These are phyloP conservation scores for Rostrohypoxylon terebratum DNA, from an alignment of 495 filamentous ascomycete genomes.

Conservation along the genomic window DNA sequence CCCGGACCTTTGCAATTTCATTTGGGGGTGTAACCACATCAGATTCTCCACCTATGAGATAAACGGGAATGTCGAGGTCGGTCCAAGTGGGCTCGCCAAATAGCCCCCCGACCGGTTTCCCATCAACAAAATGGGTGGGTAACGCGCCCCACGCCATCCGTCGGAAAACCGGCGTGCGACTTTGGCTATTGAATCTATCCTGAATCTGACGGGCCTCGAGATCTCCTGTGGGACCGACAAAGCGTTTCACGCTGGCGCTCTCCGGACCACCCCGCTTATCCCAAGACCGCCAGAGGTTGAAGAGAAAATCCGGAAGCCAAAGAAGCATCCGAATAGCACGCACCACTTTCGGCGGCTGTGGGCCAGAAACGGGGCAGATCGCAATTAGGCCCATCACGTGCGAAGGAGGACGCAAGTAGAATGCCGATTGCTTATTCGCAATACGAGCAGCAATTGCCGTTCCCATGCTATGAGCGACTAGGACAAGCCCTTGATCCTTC, in stretches of 20 bases:
- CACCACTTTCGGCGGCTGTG: constrained; percentile 66
- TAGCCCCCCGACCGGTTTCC: constrained; percentile 68
- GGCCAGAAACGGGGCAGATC: constrained; percentile 78
- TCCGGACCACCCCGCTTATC: constrained; percentile 82
- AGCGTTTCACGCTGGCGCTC: constrained; percentile 81
- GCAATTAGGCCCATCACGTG: constrained; percentile 81
- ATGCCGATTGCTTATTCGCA: constrained; percentile 69
- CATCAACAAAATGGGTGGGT: constrained; percentile 62
- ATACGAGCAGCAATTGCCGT: constrained; percentile 81
- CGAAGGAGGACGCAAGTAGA: constrained; percentile 60
- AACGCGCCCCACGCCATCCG: constrained; percentile 82
- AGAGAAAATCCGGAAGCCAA: constrained; percentile 74
- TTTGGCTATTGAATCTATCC: constrained; percentile 84
- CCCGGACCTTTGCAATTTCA: constrained; percentile 75
- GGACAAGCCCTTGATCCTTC: constrained; percentile 77
- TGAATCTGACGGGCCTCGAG: constrained; percentile 81
- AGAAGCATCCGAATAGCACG: constrained; percentile 67
- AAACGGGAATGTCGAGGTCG: constrained; percentile 76
- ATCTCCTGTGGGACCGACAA: constrained; percentile 81
- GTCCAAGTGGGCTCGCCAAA: constrained; percentile 79
- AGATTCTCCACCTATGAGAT: constrained; percentile 80
- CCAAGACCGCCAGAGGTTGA: constrained; percentile 82
- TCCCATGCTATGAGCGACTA: constrained; percentile 91
- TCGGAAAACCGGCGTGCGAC: constrained; percentile 81
- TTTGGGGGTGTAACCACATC: constrained; percentile 78